Percentiles rank a stretch among this genome's conserved stretches.
Evolutionary conservation across 345 rosid species (phyloP).

Genomic region (Acer negundo): DNA sequence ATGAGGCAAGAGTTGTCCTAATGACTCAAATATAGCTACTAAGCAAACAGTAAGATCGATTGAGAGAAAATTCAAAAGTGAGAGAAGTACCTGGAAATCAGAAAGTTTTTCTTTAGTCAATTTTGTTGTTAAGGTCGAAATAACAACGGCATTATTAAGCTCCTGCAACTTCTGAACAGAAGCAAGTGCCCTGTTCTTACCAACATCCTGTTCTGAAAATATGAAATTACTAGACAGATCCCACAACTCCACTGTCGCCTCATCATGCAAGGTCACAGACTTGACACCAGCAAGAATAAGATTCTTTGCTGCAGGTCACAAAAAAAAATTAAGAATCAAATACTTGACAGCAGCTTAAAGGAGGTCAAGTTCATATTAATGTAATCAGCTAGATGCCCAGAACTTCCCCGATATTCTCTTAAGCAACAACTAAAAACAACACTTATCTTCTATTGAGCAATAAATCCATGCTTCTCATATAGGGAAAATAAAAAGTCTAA

Average conservation of each 20-base stretch:
- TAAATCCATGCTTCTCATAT: neutral
- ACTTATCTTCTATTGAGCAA: neutral
- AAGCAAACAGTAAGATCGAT: neutral
- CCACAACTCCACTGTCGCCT: conserved; percentile 80
- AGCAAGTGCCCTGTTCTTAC: conserved; percentile 94
- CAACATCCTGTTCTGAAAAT: conserved; percentile 79
- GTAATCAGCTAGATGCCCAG: neutral
- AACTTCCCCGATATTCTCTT: neutral
- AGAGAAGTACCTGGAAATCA: conserved; percentile 66
- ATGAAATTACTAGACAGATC: conserved; percentile 88
- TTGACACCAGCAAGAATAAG: conserved; percentile 97
- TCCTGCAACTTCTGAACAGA: conserved; percentile 95
- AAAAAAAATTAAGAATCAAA: neutral
- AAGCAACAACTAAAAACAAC: neutral
- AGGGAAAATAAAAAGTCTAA: neutral
- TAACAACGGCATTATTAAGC: conserved; percentile 82
- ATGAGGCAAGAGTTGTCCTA: neutral
- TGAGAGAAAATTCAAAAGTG: neutral
- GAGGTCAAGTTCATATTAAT: neutral
- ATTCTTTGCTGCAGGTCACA: conserved; percentile 75
- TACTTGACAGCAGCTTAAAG: neutral
- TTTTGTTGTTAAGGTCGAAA: conserved; percentile 67
- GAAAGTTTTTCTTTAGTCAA: conserved; percentile 79
- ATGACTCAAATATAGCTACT: neutral
- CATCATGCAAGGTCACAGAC: conserved; percentile 96